These are phyloP conservation scores for Teratosphaeria gauchensis DNA, from an alignment of 2,329 filamentous ascomycete species.

Conservation along the genomic window DNA sequence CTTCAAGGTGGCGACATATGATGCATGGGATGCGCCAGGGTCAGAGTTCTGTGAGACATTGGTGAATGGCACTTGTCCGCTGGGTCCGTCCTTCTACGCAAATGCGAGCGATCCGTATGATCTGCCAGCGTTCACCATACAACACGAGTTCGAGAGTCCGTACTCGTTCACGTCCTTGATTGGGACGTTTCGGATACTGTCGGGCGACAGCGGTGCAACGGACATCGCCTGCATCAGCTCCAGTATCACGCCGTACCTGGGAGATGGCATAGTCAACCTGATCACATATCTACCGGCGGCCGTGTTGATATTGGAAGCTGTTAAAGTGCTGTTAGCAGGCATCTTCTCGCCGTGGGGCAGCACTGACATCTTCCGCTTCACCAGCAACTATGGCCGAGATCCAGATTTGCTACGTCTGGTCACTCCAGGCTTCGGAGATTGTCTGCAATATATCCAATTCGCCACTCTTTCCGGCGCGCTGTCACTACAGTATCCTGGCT, in stretches of 20 bases:
- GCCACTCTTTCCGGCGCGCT: conserved; percentile 78
- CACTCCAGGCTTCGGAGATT: conserved; percentile 93
- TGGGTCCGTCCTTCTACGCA: conserved; percentile 60
- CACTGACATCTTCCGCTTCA: conserved; percentile 84
- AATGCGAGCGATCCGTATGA: conserved; percentile 42
- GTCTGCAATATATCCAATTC: conserved; percentile 94
- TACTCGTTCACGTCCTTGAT: conserved; percentile 81
- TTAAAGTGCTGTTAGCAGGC: conserved; percentile 74
- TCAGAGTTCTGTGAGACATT: conserved; percentile 56
- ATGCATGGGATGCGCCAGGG: conserved; percentile 48
- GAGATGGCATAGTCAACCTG: conserved; percentile 54
- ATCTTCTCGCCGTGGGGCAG: conserved; percentile 93
- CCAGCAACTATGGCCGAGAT: conserved; percentile 94
- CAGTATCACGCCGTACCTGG: conserved; percentile 76
- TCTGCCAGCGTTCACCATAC: conserved; percentile 64
- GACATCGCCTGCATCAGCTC: conserved; percentile 71
- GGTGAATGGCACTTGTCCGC: conserved; percentile 58
- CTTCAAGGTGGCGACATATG: conserved; percentile 68
- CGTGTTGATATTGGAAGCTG: conserved; percentile 67
- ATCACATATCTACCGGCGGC: conserved; percentile 68
- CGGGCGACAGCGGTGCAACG: conserved; percentile 56
- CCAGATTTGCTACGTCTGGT: conserved; percentile 84
- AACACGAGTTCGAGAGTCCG: conserved; percentile 65
- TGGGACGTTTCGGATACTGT: conserved; percentile 62
- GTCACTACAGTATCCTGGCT: conserved; percentile 82